Evolutionary conservation across 352 stramenopile genomes (phyloP).

Genomic region (Thraustotheca clavata): DNA sequence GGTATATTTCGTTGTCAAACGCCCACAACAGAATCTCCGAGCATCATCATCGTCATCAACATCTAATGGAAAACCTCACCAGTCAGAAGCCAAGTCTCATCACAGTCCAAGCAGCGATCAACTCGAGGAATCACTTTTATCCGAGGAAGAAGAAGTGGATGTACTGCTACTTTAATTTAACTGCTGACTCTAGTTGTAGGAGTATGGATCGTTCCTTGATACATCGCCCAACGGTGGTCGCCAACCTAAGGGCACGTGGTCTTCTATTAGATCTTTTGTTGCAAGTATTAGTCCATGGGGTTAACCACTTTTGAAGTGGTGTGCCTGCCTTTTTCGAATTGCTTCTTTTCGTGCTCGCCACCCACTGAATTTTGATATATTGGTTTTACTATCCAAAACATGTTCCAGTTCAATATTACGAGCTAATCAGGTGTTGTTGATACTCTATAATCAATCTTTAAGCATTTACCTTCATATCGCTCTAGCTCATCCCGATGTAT

Average conservation of each 20-base stretch:
- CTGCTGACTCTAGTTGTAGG: background rate
- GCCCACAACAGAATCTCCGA: constrained; percentile 33
- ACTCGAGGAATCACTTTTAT: constrained; percentile 17
- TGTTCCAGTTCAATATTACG: constrained; percentile 12
- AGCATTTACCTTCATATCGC: constrained; percentile 41
- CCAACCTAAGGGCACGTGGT: constrained; percentile 7
- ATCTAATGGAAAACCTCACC: background rate
- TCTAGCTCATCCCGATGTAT: constrained; percentile 56
- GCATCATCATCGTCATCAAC: background rate
- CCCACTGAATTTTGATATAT: constrained; percentile 10
- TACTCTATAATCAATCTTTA: background rate
- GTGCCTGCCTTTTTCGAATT: constrained; percentile 13
- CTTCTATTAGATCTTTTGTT: constrained; percentile 14
- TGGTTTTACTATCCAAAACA: constrained; percentile 10
- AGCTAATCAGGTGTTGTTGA: background rate
- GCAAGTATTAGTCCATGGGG: constrained; percentile 21
- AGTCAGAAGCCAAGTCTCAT: background rate
- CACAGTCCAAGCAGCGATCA: background rate
- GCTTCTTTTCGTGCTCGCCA: constrained; percentile 18
- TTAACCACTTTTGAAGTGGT: constrained; percentile 2
- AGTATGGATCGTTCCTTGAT: constrained; percentile 16
- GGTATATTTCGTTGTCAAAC: constrained; percentile 82
- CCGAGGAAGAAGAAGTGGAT: constrained; percentile 16
- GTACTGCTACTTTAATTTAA: background rate
- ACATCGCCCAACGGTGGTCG: background rate